Evolutionary conservation across 257 asterid species (phyloP), one percentile per base, ranked within the genome.

Genomic region (Prunella vulgaris): DNA sequence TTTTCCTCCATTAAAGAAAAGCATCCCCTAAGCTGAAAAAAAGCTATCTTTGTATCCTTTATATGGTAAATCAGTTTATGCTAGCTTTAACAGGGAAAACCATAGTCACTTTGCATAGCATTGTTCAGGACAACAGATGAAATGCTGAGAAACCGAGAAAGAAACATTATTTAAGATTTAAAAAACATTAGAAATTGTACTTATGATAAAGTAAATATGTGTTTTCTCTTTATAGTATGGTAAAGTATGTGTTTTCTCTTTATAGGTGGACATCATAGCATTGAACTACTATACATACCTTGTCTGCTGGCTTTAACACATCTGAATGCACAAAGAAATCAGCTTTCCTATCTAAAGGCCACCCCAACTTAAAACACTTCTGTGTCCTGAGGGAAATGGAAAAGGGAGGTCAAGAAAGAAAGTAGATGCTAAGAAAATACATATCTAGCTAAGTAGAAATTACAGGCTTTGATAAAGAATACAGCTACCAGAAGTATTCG

Each of bases 401-500:
- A 46, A 75, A 20, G 46, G 70, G 2, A 60, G 33, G 66, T 57
- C 37, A 67, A 52, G 40, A 38, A 53, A 72, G 10, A 42, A 73
- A 33, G 53, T 21, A 33, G 17, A 57, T 7, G 66, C 24, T 46
- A n/a, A 25, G 49, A 28, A 65, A 32, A 49, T 8, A 52, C 58
- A 66, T 59, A 61, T 54, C 64, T 5, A 13, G 42, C 69, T 25
- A 64, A 68, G 73, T 10, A 18, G 66, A 44, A 33, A 79, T 71
- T 27, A 25, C 18, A 22, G 61, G 58, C 33, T 59, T 59, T 71
- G 40, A 69, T 75, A 61, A 64, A 66, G 61, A 69, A 42, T 72
- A 64, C 14, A 72, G 76, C 82, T 83, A 94, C 99, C 99, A 94
- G 81, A 94, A 94, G 85, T 91, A 91, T 73, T 94, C 99, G 61